Base-by-base conservation (phyloP, 768 basidiomycete species). In the Trametes cingulata region DNA sequence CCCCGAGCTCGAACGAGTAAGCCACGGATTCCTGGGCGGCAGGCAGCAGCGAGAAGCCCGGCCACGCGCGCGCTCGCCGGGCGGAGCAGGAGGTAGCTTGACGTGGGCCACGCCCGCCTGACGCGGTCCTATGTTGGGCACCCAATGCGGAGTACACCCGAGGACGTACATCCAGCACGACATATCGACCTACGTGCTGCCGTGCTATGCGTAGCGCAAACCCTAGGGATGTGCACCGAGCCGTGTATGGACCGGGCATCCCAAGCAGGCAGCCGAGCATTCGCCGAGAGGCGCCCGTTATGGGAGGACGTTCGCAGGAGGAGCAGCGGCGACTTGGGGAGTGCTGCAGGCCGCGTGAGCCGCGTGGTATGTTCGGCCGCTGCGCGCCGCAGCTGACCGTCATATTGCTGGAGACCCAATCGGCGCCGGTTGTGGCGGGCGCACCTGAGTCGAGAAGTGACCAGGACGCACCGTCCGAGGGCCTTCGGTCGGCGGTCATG, bases 221-320 rank as follows among this genome's bases (percentile, higher is more conserved):
- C 29, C 29, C 29, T 33, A 33, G 29, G 29, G 29, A 33, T 33
- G 29, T 33, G 29, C 29, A 33, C 27, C 40, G 27, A 35, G 17
- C 56, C 56, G 33, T 22, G 41, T 58, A 51, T 52, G 43, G 58
- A 25, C 37, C 24, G 56, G 35, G 50, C 33, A 46, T 46, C 45
- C 56, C 56, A 53, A 41, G 37, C 45, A 20, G 46, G 39, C 52
- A 10, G 29, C 59, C 59, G 59, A 60, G 52, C 45, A 60, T 60
- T 60, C 52, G 46, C 59, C 59, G 59, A 22, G 46, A 49, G 50
- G 46, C 52, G 59, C 39, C 51, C 25, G 36, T 49, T 54, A 24
- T 19, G 37, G 58, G 9, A 20, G 52, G 52, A 42, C 43, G 58
- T 47, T 54, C 58, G 45, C 58, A 52, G n/a, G n/a, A n/a, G n/a